Evolutionary conservation across 1,284 basidiomycete genomes (phyloP).

Genomic region (Thelephora terrestris): DNA sequence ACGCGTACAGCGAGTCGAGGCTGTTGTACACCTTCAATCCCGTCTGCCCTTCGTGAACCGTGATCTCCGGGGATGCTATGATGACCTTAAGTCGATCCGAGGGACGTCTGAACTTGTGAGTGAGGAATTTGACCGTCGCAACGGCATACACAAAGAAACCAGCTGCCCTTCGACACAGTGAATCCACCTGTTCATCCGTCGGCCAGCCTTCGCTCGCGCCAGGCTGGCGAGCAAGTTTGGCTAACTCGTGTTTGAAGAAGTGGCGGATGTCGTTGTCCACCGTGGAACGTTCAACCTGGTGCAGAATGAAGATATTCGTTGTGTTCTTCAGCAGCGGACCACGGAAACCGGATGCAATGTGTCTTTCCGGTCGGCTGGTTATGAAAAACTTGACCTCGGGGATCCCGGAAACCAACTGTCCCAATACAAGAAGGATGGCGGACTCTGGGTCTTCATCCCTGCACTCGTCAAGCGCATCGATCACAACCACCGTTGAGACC

Average conservation of each 20-base stretch:
- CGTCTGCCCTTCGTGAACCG: neutral
- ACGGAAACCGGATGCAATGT: slow-evolving; percentile 6
- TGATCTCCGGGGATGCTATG: neutral
- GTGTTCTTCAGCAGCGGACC: no score
- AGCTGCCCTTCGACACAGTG: no score
- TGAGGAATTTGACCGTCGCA: no score
- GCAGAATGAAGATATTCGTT: no score
- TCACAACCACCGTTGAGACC: no score
- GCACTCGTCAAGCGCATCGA: no score
- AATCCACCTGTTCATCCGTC: no score
- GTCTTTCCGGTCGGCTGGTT: slow-evolving; percentile 17
- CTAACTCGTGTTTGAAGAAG: neutral
- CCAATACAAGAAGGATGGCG: slow-evolving; percentile 10
- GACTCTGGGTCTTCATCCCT: slow-evolving; percentile 12
- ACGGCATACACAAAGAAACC: no score
- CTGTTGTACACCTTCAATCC: neutral
- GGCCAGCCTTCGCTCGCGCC: no score
- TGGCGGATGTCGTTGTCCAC: neutral
- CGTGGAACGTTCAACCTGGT: neutral
- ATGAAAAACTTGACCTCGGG: slow-evolving; percentile 14
- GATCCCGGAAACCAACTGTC: slow-evolving; percentile 1
- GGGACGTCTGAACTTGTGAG: no score
- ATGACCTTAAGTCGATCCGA: no score
- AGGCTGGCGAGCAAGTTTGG: neutral
- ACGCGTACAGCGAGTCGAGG: no score